Percentiles rank a stretch among this genome's conserved stretches.
phyloP scores from a whole-genome alignment of 164 flowering plant species.

The Protea cynaroides region DNA sequence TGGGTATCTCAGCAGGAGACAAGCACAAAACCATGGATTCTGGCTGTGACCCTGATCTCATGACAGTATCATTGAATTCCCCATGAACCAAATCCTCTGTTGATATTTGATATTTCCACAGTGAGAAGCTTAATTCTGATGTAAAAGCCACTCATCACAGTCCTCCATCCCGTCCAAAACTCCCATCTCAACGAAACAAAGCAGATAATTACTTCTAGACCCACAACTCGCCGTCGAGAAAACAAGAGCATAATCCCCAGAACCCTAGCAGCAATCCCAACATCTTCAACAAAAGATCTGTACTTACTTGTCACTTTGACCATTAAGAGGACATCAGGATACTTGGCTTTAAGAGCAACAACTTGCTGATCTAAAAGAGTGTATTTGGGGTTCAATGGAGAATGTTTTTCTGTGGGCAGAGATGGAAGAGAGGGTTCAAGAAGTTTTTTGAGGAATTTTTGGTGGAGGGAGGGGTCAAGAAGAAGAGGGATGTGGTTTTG shows the following conservation, averaged over 20 bases:
- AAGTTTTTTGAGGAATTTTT: slow-evolving; percentile 53
- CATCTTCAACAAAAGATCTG: slow-evolving; percentile 81
- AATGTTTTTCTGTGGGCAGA: not conserved
- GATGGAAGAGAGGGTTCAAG: slow-evolving; percentile 38
- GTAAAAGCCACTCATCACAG: slow-evolving; percentile 38
- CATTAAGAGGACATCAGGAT: slow-evolving; percentile 88
- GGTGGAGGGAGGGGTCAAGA: slow-evolving; percentile 47
- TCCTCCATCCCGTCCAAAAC: slow-evolving; percentile 21
- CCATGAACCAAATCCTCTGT: slow-evolving; percentile 89
- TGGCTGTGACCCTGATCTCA: slow-evolving; percentile 58
- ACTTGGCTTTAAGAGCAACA: slow-evolving; percentile 50
- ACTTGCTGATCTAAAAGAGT: slow-evolving; percentile 92
- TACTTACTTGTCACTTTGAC: slow-evolving; percentile 87
- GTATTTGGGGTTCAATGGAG: slow-evolving; percentile 31
- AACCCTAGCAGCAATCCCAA: slow-evolving; percentile 71
- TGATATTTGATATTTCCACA: slow-evolving; percentile 73
- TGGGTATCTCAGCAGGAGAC: slow-evolving; percentile 73
- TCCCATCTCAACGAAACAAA: slow-evolving; percentile 70
- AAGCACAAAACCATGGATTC: slow-evolving; percentile 71
- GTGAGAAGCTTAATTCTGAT: slow-evolving; percentile 70
- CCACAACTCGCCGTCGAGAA: slow-evolving; percentile 77
- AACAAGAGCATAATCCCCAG: slow-evolving; percentile 67
- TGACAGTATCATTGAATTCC: slow-evolving; percentile 65
- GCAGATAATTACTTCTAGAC: slow-evolving; percentile 46
- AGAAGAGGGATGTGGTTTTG: slow-evolving; percentile 26